A percentile compares a stretch with the other conserved stretches of the same genome.
phyloP scores from a whole-genome alignment of 345 rosid species.

The Eucalyptus virginea region DNA sequence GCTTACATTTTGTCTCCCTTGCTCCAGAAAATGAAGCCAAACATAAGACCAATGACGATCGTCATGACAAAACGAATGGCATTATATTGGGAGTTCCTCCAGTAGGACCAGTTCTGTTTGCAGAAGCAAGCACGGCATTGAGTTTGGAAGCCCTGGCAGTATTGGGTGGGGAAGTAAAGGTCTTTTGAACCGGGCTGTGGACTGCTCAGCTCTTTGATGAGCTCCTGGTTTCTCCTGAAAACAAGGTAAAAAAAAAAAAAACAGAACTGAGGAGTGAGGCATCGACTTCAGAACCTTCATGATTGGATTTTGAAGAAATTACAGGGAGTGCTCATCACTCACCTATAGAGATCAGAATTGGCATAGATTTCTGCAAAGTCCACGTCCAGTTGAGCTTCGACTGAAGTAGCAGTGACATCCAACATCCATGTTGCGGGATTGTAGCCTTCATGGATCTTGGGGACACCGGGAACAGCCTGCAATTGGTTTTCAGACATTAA shows the following conservation, averaged over 20 bases:
- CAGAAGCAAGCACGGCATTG: conserved; percentile 32
- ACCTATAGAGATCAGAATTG: conserved; percentile 26
- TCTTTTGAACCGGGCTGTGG: conserved; percentile 16
- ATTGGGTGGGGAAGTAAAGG: conserved; percentile 23
- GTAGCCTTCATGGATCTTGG: conserved; percentile 22
- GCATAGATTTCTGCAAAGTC: conserved; percentile 27
- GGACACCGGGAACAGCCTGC: conserved; percentile 25
- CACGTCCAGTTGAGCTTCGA: conserved; percentile 10
- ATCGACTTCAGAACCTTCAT: not conserved
- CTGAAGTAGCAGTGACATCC: conserved; percentile 24
- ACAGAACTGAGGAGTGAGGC: not conserved
- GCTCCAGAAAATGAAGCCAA: conserved; percentile 23
- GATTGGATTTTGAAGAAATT: not conserved
- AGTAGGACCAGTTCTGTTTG: conserved; percentile 36
- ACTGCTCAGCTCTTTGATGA: conserved; percentile 17
- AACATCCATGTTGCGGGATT: conserved; percentile 53
- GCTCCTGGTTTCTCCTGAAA: conserved; percentile 18
- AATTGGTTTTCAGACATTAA: not conserved
- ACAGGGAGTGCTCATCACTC: not conserved
- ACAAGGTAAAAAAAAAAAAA: too few relatives aligned
- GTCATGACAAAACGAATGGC: conserved; percentile 20
- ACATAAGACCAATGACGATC: conserved; percentile 7
- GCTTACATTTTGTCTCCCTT: conserved; percentile 17
- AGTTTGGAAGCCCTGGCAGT: conserved; percentile 10
- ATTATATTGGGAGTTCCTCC: conserved; percentile 27